Percentiles rank a stretch among this genome's conserved stretches.
Evolutionary conservation across 805 yeast species (phyloP).

Genomic region (Metschnikowia picachoensis): DNA sequence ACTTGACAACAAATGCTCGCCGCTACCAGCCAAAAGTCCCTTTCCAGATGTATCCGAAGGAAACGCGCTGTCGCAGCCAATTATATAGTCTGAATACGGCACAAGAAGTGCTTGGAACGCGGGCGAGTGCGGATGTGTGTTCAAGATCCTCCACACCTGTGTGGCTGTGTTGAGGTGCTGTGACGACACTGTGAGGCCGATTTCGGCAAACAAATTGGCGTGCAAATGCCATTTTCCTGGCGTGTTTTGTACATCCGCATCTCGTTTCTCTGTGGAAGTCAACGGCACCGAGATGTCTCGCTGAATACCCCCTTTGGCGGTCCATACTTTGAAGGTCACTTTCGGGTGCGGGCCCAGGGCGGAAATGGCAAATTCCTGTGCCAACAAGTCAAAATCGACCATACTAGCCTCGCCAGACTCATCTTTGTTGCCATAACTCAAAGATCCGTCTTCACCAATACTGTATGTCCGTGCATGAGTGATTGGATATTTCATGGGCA

Average conservation of each 20-base stretch:
- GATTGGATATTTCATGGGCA: slow-evolving; percentile 36
- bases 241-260: slow-evolving; percentile 5
- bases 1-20: slow-evolving; percentile 72
- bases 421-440: slow-evolving; percentile 31
- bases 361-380: slow-evolving; percentile 39
- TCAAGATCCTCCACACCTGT: slow-evolving; percentile 81
- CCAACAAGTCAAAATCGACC: slow-evolving; percentile 41
- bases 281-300: slow-evolving; percentile 29
- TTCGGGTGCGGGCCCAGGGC: slow-evolving; percentile 32
- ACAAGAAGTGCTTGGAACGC: slow-evolving; percentile 79
- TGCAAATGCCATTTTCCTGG: slow-evolving; percentile 11
- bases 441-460: slow-evolving; percentile 39
- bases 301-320: slow-evolving; percentile 73
- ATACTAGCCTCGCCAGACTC: slow-evolving; percentile 32
- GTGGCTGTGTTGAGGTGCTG: slow-evolving; percentile 73
- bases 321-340: slow-evolving; percentile 68
- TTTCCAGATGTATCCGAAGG: slow-evolving; percentile 55
- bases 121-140: slow-evolving; percentile 70
- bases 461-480: slow-evolving; percentile 22
- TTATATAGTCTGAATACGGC: slow-evolving; percentile 82
- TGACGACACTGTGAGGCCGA: slow-evolving; percentile 74
- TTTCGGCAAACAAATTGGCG: slow-evolving; percentile 38
- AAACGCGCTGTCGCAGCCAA: slow-evolving; percentile 55
- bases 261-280: neutral
- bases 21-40: slow-evolving; percentile 82